A percentile compares a stretch with the other conserved stretches of the same genome.
phyloP scores from a whole-genome alignment of 768 basidiomycete genomes.

The Phaeotremella skinneri region DNA sequence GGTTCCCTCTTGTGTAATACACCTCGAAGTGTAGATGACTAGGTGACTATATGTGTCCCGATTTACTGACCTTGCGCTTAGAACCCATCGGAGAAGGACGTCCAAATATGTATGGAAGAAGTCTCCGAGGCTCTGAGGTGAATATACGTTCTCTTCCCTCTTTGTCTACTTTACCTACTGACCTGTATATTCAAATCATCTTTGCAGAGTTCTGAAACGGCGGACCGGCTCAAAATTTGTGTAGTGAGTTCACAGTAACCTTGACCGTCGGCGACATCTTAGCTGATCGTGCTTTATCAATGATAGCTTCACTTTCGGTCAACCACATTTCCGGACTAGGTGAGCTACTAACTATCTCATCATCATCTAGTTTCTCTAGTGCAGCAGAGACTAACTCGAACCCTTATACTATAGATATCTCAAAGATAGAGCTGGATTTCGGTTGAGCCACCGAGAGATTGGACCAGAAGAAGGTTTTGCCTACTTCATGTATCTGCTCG shows the following conservation, averaged over 20 bases:
- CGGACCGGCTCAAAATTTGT: constrained; percentile 43
- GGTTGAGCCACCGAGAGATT: constrained; percentile 38
- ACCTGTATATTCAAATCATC: no score
- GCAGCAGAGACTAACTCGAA: not conserved
- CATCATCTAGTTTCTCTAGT: not conserved
- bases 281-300: not conserved
- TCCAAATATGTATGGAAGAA: constrained; percentile 45
- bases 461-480: constrained; percentile 50
- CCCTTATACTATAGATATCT: constrained; percentile 35
- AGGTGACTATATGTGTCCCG: not conserved
- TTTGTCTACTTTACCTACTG: no score
- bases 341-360: constrained; percentile 15
- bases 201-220: constrained; percentile 48
- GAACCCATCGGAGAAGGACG: constrained; percentile 51
- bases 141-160: not conserved
- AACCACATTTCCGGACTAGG: constrained; percentile 52
- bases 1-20: constrained; percentile 9
- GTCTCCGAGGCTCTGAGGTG: constrained; percentile 46
- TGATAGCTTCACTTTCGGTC: constrained; percentile 49
- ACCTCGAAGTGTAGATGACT: no score
- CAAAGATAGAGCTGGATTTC: constrained; percentile 34
- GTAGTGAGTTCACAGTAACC: constrained; percentile 39
- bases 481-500: constrained; percentile 48
- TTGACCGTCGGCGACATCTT: not conserved
- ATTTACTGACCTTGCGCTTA: constrained; percentile 6